These are phyloP conservation scores for Saturnispora gosingensis DNA, from an alignment of 805 yeast species.

Conservation along the genomic window DNA sequence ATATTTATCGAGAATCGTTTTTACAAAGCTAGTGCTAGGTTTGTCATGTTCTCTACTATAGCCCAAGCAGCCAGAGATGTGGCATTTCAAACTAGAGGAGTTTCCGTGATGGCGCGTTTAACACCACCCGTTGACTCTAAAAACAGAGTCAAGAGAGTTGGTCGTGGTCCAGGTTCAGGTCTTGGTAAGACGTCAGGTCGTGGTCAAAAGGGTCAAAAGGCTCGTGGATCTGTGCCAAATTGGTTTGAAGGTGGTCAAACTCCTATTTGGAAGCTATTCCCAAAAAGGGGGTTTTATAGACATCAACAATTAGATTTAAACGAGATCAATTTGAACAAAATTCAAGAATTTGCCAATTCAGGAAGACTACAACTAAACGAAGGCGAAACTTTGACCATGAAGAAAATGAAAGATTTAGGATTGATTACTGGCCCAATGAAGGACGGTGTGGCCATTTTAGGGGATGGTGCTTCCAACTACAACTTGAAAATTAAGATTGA, in stretches of 20 bases:
- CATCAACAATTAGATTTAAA: constrained; percentile 43
- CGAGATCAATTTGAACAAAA: constrained; percentile 56
- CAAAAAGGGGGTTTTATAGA: constrained; percentile 81
- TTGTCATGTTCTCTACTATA: neutral
- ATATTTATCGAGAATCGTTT: neutral
- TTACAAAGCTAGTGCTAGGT: neutral
- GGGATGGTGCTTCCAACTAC: constrained; percentile 44
- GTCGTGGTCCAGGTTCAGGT: constrained; percentile 94
- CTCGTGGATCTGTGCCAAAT: constrained; percentile 79
- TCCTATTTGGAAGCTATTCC: constrained; percentile 74
- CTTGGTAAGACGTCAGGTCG: constrained; percentile 93
- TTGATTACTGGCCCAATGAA: constrained; percentile 59
- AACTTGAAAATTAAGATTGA: constrained; percentile 64
- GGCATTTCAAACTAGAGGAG: constrained; percentile 15
- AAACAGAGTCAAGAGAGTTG: constrained; percentile 59
- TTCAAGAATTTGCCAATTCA: constrained; percentile 59
- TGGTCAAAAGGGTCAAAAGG: constrained; percentile 98
- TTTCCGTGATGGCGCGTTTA: constrained; percentile 44
- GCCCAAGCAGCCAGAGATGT: neutral
- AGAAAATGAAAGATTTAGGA: constrained; percentile 66
- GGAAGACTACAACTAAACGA: constrained; percentile 52
- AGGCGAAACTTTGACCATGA: constrained; percentile 64
- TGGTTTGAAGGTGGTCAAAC: constrained; percentile 99
- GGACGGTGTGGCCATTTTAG: constrained; percentile 78
- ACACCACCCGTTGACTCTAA: constrained; percentile 57